Base-by-base conservation (phyloP, 768 basidiomycete species). In the Boletellus sp. region DNA sequence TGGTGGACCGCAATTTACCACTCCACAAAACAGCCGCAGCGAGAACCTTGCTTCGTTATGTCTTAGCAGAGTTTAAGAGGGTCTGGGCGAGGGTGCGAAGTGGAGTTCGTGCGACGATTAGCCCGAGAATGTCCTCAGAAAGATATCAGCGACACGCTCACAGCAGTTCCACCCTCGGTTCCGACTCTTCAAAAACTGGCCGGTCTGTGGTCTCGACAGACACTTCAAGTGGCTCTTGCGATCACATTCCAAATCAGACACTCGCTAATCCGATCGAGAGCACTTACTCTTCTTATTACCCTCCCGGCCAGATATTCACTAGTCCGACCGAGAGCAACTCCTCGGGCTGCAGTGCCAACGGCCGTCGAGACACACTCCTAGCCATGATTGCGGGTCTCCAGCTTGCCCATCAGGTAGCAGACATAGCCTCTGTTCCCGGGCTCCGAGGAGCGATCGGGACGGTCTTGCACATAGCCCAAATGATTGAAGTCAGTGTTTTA, bases 11-110 rank as follows among this genome's bases (percentile, higher is more conserved):
- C 19, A 17, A 16, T 6, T 33, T 56, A 5, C 33, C 2, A 10
- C 12, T 60, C 23, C 48, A 48, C 5, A 42, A 60, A 15, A 60
- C 58, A 5, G 13, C 49, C 9, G 58, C 58, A n/a, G 55, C 42
- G 19, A 61, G 44, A 38, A 61, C 58, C 2, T 47, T 60, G 10
- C 33, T 53, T 15, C 28, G 35, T 22, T 51, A 17, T n/a, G 46
- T 60, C 4, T 34, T 19, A 13, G 39, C 16, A 7, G 48, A 60
- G n/a, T 38, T 56, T 9, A 56, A 39, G 28, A 56, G 22, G 1
- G 17, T 15, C 15, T 60, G 54, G 46, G 15, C 0, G 8, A 56
- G 17, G 37, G 13, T 60, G 6, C 51, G 48, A 15, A 31, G 8
- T 7, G 40, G 22, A 31, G 16, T 13, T 24, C 42, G 48, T 26